Base-by-base conservation (phyloP, 192 early-diverging fungal genomes). In the Phycomyces nitens region DNA sequence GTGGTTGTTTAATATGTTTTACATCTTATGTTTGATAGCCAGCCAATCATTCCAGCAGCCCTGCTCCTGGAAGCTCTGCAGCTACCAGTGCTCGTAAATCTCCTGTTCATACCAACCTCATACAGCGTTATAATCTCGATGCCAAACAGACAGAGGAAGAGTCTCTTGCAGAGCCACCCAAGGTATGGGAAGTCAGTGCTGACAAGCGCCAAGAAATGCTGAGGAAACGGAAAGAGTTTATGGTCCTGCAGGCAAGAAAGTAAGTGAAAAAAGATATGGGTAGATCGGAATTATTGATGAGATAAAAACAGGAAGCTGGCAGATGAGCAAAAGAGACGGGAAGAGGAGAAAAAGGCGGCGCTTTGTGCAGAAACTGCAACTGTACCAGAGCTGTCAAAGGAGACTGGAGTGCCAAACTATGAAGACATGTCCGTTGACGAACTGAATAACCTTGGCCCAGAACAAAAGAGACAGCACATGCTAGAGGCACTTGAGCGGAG, bases 171-270 rank as follows among this genome's bases (percentile, higher is more conserved):
- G 82, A 83, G 50, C 88, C 84, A 18, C 62, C 78, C 0, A 83
- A 83, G 47, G 77, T 81, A 20, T 89, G 88, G 88, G 86, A 83
- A 57, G 62, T 63, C 7, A 82, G 73, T 49, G 74, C 83, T 18
- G 74, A 80, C 14, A 86, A 77, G 57, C 63, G 88, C 41, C 83
- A 88, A 63, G 77, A 84, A 23, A 78, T 83, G 41, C 75, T 89
- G 38, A 78, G 78, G 66, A 78, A 75, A 29, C 79, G 86, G 61
- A 89, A 89, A 69, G 86, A 87, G 58, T 79, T 72, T 50, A 89
- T 89, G 88, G 72, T 89, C 18, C 61, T 83, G 23, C 83, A 86
- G 65, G 88, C 88, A 23, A 84, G 86, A 72, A 80, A 83, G 86
- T 88, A 83, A 63, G 81, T 72, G 0, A 0, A 26, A 40, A 3